Evolutionary conservation across 768 basidiomycete species (phyloP).

Genomic region (Austroboletus eburneus): DNA sequence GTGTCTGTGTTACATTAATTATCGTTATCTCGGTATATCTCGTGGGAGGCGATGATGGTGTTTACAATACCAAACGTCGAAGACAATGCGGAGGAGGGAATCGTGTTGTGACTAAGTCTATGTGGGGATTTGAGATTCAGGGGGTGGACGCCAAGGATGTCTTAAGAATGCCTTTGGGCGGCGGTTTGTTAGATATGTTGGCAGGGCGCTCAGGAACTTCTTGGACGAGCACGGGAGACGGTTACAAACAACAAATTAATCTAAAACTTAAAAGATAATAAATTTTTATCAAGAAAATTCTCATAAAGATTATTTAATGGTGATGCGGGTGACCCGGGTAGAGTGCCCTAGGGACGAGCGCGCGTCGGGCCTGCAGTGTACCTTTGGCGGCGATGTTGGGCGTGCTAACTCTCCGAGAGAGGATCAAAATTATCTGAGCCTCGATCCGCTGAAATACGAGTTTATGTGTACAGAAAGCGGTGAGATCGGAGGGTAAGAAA

Average conservation of each 20-base stretch:
- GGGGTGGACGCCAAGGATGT: background rate
- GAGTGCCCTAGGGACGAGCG: conserved; percentile 47
- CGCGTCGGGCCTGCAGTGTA: conserved; percentile 53
- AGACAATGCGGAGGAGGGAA: conserved; percentile 43
- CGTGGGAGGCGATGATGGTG: conserved; percentile 11
- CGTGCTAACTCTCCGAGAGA: conserved; percentile 65
- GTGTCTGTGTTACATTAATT: conserved; percentile 41
- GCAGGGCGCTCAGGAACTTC: conserved; percentile 43
- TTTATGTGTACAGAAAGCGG: conserved; percentile 42
- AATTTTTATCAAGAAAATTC: no score
- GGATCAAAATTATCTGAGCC: conserved; percentile 49
- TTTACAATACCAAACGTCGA: conserved; percentile 53
- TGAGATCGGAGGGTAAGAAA: conserved; percentile 9
- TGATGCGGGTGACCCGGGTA: conserved; percentile 27
- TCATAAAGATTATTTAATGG: no score
- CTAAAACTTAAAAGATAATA: no score
- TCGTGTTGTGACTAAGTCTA: conserved; percentile 54
- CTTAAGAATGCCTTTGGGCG: conserved; percentile 45
- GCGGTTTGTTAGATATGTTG: conserved; percentile 20
- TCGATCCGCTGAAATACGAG: conserved; percentile 67
- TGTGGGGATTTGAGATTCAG: conserved; percentile 26
- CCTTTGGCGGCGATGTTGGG: conserved; percentile 81
- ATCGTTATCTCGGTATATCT: conserved; percentile 9
- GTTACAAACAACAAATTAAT: no score
- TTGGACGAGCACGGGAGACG: conserved; percentile 18